Percentiles rank a stretch among this genome's conserved stretches.
These are phyloP conservation scores for Penicillium sp. DNA, from an alignment of 2,329 filamentous ascomycete genomes.

Conservation along the genomic window DNA sequence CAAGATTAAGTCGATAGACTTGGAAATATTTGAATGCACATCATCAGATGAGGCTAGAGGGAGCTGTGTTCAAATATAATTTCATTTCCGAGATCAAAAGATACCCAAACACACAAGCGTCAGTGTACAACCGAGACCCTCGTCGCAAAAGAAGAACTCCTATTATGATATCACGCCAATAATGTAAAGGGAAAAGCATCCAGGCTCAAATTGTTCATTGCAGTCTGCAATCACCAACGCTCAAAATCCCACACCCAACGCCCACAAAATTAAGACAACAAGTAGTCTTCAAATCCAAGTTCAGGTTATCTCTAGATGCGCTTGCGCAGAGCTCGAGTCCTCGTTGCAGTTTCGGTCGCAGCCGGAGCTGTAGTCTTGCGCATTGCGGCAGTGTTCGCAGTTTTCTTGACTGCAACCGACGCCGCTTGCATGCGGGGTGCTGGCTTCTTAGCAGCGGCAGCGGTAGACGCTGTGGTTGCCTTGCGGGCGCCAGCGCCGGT, in stretches of 20 bases:
- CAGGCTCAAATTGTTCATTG: conserved; percentile 4
- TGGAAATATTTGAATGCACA: too few species aligned
- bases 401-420: conserved; percentile 38
- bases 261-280: not conserved
- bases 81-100: not conserved
- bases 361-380: conserved; percentile 36
- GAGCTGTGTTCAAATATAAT: not conserved
- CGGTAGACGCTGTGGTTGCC: conserved; percentile 27
- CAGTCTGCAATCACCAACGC: conserved; percentile 7
- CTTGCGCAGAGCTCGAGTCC: conserved; percentile 45
- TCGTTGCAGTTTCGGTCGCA: conserved; percentile 31
- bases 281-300: not conserved
- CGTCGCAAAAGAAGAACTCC: not conserved
- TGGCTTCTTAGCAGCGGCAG: conserved; percentile 33
- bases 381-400: conserved; percentile 28
- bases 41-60: too few species aligned
- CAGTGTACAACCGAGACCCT: not conserved
- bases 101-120: not conserved
- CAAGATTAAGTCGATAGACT: too few species aligned
- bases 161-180: conserved; percentile 1
- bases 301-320: conserved; percentile 29
- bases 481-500: conserved; percentile 33
- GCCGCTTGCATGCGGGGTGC: conserved; percentile 33
- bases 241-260: conserved; percentile 7
- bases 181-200: conserved; percentile 1